Evolutionary conservation across 2,329 filamentous ascomycete species (phyloP), one percentile per base, ranked within the genome.

Genomic region (Fusarium nematophilum): DNA sequence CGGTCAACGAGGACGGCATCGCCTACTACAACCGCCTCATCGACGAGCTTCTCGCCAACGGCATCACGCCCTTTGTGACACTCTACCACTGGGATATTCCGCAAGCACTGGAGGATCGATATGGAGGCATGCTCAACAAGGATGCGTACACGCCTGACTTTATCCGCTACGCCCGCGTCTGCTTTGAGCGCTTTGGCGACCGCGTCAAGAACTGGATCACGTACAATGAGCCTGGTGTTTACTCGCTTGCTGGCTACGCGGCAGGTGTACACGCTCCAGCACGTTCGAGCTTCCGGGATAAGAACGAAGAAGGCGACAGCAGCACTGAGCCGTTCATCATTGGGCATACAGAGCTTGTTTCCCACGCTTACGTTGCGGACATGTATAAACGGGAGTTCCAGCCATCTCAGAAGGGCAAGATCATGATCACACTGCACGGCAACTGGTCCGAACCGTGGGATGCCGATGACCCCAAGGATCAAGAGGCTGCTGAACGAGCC

Each of bases 21-120:
- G 76, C 82, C 40, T 83, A 85, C 71, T 89, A 89, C 70, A 77
- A 83, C 67, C 79, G 83, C 37, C 79, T 89, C 31, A 81, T 87
- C 21, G 83, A 89, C 62, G 84, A 86, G 67, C 76, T 89, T 9
- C 37, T 68, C 9, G 37, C 50, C 2, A 84, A 84, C 26, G 81
- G 78, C 34, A 87, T 89, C 62, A 81, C 79, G 9, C 86, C 87
- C 0, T 81, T 88, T 63, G 76, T 88, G 46, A 89, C 86, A 1
- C 76, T 89, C 3, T 88, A 84, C 71, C 86, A 89, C 65, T 89
- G 86, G 86, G 86, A 89, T 71, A 78, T 86, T 1, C 86, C 86
- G 9, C 65, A 67, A 15, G 36, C 52, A 0, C 38, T 67, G 5
- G 59, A 65, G 29, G 64, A 67, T 21, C 64, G 65, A 1, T 67